Conservation (phyloP, 768 basidiomycete species). For the Rhodosporidiobolus odoratus region DNA sequence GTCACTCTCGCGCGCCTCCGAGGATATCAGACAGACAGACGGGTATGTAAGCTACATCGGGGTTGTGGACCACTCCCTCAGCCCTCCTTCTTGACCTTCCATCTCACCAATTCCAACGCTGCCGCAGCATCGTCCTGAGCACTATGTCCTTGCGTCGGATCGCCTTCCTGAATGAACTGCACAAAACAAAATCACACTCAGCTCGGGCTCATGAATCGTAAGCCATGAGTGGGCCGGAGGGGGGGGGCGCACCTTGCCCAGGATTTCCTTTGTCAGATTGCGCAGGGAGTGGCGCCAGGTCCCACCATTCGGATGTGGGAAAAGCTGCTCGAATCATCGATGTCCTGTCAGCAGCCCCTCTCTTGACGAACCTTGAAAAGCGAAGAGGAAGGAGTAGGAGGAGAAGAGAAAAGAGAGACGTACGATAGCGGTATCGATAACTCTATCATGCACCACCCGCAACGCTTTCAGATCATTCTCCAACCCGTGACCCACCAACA, state of each 20-base stretch:
- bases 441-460: constrained; percentile 72
- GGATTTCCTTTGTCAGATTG: constrained; percentile 73
- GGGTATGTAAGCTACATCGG: no score
- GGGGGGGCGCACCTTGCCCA: constrained; percentile 50
- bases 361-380: neutral
- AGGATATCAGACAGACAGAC: no score
- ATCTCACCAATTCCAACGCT: constrained; percentile 79
- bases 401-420: constrained; percentile 17
- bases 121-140: constrained; percentile 84
- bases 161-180: constrained; percentile 73
- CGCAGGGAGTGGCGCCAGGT: constrained; percentile 73
- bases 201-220: neutral
- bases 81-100: constrained; percentile 64
- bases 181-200: neutral
- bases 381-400: neutral
- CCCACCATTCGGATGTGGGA: constrained; percentile 73
- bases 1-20: no score
- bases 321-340: constrained; percentile 52
- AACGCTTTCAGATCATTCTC: constrained; percentile 92
- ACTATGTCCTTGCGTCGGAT: constrained; percentile 70
- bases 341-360: no score
- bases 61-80: no score
- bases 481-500: constrained; percentile 81
- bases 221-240: no score
- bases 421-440: constrained; percentile 75